Evolutionary conservation across 106 monocot genomes (phyloP), one percentile per base, ranked within the genome.

Genomic region (Acorus gramineus): DNA sequence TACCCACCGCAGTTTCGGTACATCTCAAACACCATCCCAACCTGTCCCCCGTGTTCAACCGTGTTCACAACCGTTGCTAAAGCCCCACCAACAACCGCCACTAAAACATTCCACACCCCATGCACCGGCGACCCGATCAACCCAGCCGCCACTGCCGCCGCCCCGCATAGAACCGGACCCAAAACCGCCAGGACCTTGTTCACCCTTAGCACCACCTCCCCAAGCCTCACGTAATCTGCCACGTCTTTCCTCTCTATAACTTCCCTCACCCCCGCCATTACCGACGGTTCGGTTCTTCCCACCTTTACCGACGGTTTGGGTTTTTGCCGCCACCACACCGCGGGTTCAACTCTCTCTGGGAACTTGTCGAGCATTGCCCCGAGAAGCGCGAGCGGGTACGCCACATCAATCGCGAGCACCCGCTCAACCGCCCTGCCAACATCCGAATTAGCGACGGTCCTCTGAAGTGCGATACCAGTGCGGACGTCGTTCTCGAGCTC

Each of bases 21-120:
- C 73, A 88, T 44, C 71, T 93, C 93, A 45, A 93, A 78, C 73
- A 93, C 71, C 93, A 93, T 87, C 8, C 93, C 93, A 12, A 85
- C 58, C 61, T 93, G 93, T 14, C 77, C 88, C 2, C 85, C 93
- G 60, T 93, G 93, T 73, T 85, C 78, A 66, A 93, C 6, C 1
- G 82, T 75, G 75, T 93, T 85, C 72, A 78, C 76, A 14, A 69
- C 69, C 0, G 85, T 63, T 1, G 90, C 90, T 0, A 90, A 65
- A 11, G 77, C 80, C n/a, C 93, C 93, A 8, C 81, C 84, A 2
- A 81, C 57, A 0, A 81, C 76, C 0, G 66, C 86, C 0, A 76
- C 12, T 52, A 80, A 2, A 5, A 53, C 65, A 0, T 80, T 66
- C 81, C 60, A 77, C 6, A 50, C 53, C 11, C 77, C 79, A 3